These are phyloP conservation scores for Hyparrhenia diplandra DNA, from an alignment of 176 grass and related monocot genomes.

Conservation along the genomic window DNA sequence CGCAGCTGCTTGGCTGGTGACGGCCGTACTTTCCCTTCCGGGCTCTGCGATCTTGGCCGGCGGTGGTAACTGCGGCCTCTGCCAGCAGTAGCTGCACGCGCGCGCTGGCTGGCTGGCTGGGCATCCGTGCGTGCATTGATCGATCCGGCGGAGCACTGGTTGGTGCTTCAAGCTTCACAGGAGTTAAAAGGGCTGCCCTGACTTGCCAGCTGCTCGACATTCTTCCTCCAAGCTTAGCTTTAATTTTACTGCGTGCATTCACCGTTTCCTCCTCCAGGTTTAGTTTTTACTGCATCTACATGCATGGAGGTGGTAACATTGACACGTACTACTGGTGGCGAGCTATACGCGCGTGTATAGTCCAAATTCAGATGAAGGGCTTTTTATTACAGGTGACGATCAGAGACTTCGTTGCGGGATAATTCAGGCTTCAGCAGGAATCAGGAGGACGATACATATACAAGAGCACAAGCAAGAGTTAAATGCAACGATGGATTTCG, in stretches of 20 bases:
- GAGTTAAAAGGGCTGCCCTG: not conserved
- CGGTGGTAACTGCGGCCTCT: not conserved
- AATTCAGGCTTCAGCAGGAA: too few relatives aligned
- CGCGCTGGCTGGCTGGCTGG: not conserved
- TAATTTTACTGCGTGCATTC: not conserved
- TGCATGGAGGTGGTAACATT: too few relatives aligned
- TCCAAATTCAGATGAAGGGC: too few relatives aligned
- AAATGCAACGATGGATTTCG: too few relatives aligned
- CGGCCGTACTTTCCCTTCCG: not conserved
- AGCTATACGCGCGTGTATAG: too few relatives aligned
- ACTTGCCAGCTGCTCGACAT: not conserved
- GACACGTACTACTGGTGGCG: too few relatives aligned
- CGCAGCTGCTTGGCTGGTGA: not conserved
- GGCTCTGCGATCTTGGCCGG: not conserved
- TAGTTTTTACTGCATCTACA: too few relatives aligned
- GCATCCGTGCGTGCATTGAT: not conserved
- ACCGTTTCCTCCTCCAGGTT: too few relatives aligned
- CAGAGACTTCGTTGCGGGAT: too few relatives aligned
- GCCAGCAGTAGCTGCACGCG: not conserved
- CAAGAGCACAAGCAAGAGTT: too few relatives aligned
- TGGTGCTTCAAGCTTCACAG: not conserved
- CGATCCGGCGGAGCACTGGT: constrained; percentile 16
- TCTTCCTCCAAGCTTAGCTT: not conserved
- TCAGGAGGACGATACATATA: too few relatives aligned
- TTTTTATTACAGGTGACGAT: too few relatives aligned